Base-by-base conservation (phyloP, 2,329 filamentous ascomycete species). In the Tolypocladium amazonense region DNA sequence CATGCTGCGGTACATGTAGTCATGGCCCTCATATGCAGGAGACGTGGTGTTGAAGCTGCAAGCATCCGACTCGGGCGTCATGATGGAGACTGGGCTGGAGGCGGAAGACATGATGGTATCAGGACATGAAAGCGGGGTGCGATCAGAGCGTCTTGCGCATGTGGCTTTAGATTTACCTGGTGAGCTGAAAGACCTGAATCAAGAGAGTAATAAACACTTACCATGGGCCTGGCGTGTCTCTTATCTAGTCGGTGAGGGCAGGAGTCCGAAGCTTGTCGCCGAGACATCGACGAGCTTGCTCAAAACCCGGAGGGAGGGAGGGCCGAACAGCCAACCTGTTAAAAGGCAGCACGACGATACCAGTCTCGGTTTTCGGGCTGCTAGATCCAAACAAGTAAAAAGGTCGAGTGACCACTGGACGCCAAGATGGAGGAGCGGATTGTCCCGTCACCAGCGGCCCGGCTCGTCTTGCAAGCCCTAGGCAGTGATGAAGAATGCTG, bases 11-110 rank as follows among this genome's bases (percentile, higher is more conserved):
- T 53, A 53, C 30, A 35, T 37, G 50, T 43, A 27, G 41, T 63
- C 56, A 3, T 59, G 56, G 4, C 39, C 59, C 11, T 60, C 57
- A 2, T 59, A 5, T 23, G 38, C 55, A 27, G 63, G 58, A 56
- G 63, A 60, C 4, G 55, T 37, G 23, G 60, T 41, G n/a, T 33
- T 37, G 38, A 60, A 56, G 43, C 62, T 63, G 35, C 60, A 60
- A 25, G 59, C 25, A 15, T 63, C 63, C 45, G 63, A 64, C 54
- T 64, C 63, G 56, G 60, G 60, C 9, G 63, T 62, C 62, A 62
- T 63, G 38, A 61, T 61, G 43, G 58, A 59, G 45, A 57, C 52
- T 33, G 63, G 62, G 58, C 63, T 64, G 27, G 63, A 63, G 47
- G 56, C 56, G 25, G 52, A 52, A 56, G 63, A 63, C 63, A 64